Evolutionary conservation across 176 grass and related monocot genomes (phyloP), one percentile per base, ranked within the genome.

Genomic region (Avena atlantica): DNA sequence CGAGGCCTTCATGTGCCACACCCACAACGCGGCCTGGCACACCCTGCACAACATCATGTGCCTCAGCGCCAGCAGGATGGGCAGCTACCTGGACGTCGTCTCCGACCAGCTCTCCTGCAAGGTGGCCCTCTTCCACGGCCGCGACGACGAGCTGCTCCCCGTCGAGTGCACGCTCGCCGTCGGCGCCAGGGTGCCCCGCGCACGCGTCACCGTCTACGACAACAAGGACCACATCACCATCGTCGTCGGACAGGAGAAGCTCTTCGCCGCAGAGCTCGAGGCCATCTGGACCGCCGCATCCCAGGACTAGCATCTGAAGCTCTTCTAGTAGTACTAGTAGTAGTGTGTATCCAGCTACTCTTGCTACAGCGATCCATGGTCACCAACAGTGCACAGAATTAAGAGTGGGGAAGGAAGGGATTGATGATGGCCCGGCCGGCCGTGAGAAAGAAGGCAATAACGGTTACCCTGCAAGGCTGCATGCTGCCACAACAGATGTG

Each of bases 11-110:
- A 94, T 98, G 91, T 92, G 93, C 84, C 93, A 98, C 90, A 98
- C 96, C 24, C 96, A 98, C 86, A 95, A 98, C 84, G 96, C 96
- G 9, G 96, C 96, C 49, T 98, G 96, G 96, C 96, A 98, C 90
- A 98, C 96, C 12, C 89, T 98, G 42, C 96, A 98, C 96, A 98
- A 98, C 90, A 93, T 98, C 87, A 95, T 98, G 78, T 98, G 91
- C 60, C 93, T 90, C 47, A 93, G 88, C 66, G 90, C 91, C 10
- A 70, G 12, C 17, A 83, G 87, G 88, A 95, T 98, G 89, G 92
- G 89, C 45, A 59, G 27, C 15, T 98, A 95, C 88, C 96, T 98
- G 0, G 88, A 94, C 80, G 86, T 81, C 4, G 88, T 98, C 36
- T 29, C 86, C 17, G 37, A 9, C 1, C 9, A 81, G 49, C 89